Evolutionary conservation across 106 monocot genomes (phyloP).

Genomic region (Phalaenopsis aphrodite): DNA sequence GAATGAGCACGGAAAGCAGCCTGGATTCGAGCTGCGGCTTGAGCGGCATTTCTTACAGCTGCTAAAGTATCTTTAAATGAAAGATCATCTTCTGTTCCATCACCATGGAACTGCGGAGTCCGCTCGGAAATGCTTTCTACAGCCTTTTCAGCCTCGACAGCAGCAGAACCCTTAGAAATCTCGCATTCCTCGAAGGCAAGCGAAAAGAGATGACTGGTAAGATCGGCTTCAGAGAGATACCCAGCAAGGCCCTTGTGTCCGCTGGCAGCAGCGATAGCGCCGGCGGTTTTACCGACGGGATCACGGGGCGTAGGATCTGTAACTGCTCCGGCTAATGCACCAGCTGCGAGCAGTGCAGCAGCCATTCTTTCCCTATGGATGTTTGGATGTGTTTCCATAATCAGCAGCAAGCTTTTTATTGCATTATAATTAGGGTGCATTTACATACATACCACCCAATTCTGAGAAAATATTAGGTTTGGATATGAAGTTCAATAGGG

Average conservation of each 20-base stretch:
- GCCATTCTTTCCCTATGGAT: constrained; percentile 63
- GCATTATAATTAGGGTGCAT: background rate
- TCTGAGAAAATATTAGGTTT: no score
- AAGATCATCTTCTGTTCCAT: constrained; percentile 46
- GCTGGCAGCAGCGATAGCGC: constrained; percentile 39
- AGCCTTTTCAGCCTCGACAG: constrained; percentile 31
- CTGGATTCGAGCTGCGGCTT: constrained; percentile 80
- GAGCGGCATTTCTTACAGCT: constrained; percentile 60
- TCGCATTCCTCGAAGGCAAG: constrained; percentile 34
- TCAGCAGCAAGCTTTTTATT: background rate
- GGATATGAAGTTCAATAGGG: no score
- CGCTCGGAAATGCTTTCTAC: constrained; percentile 44
- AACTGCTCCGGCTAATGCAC: constrained; percentile 60
- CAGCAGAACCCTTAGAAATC: constrained; percentile 29
- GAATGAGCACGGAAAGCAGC: constrained; percentile 68
- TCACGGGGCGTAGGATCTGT: constrained; percentile 57
- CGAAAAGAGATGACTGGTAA: constrained; percentile 49
- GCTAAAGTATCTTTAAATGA: constrained; percentile 60
- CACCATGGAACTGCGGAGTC: constrained; percentile 18
- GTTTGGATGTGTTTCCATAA: background rate
- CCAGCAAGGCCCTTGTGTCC: constrained; percentile 76
- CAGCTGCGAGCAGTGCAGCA: constrained; percentile 29
- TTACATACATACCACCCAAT: no score
- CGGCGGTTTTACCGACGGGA: constrained; percentile 61
- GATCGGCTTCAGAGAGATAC: constrained; percentile 68